Evolutionary conservation across 2,329 filamentous ascomycete species (phyloP), one percentile per base, ranked within the genome.

Genomic region (Cucurbitaria berberidis): DNA sequence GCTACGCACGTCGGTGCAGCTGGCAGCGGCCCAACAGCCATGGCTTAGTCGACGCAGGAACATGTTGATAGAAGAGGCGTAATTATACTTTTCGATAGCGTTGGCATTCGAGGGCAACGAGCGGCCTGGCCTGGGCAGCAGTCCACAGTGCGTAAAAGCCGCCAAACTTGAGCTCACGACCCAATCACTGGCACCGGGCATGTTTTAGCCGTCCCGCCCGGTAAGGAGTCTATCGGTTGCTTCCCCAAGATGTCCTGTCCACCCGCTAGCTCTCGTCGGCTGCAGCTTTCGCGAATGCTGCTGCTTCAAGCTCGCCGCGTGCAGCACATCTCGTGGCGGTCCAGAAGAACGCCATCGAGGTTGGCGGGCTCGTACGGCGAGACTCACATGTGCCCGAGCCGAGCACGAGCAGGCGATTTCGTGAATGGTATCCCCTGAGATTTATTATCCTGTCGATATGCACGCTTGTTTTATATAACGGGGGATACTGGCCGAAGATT

Each of bases 261-360:
- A 35, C 22, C 45, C 51, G 51, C 51, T 45, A 41, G 40, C 22
- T 29, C 39, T 3, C 16, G 18, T 42, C 22, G 35, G 51, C 44
- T 51, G 49, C 44, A 44, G 42, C 26, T 5, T 42, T 40, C 34
- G 34, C n/a, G 34, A 45, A 32, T 18, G 32, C 21, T 19, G 45
- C 21, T 34, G 45, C 51, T 42, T 45, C 22, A 45, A 30, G 47
- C 16, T 48, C 19, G 41, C 32, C 38, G 44, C 41, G 22, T 36
- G 39, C 27, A 41, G 26, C 45, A 42, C 30, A 47, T 36, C 42
- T 10, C 41, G 49, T 51, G 53, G 51, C 48, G 55, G 51, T 54
- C 56, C 47, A 59, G 56, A 50, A 41, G 36, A 51, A 41, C 53
- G 51, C 56, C 53, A 59, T 53, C 16, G 29, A 22, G 24, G 32